Evolutionary conservation across 345 rosid species (phyloP).

Genomic region (Eucalyptus melliodora): DNA sequence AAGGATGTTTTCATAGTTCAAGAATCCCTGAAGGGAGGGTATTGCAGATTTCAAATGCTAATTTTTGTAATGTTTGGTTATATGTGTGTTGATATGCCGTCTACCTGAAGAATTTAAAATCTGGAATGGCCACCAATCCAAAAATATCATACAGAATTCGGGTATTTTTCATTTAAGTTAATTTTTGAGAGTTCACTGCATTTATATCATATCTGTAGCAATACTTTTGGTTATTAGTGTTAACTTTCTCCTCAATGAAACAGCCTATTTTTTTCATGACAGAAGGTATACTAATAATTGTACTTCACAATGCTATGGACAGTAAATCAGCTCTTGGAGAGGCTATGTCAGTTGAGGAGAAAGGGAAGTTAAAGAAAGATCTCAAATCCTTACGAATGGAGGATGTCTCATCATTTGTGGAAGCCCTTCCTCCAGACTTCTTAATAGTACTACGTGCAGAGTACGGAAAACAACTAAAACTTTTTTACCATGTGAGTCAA

Average conservation of each 20-base stretch:
- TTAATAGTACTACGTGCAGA: slow-evolving; percentile 60
- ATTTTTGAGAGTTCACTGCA: neutral
- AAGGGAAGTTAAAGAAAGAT: slow-evolving; percentile 48
- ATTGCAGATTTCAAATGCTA: neutral
- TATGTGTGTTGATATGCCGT: neutral
- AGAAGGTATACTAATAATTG: neutral
- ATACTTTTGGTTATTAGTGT: neutral
- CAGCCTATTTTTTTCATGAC: neutral
- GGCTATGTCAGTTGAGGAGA: slow-evolving; percentile 62
- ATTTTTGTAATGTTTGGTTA: neutral
- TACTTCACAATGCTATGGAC: slow-evolving; percentile 3
- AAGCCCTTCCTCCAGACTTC: slow-evolving; percentile 75
- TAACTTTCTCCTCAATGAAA: neutral
- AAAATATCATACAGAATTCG: neutral
- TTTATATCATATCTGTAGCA: neutral
- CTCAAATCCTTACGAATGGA: slow-evolving; percentile 55
- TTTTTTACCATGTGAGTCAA: neutral
- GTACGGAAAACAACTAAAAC: slow-evolving; percentile 18
- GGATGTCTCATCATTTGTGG: slow-evolving; percentile 81
- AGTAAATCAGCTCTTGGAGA: slow-evolving; percentile 67
- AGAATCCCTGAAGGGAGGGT: neutral
- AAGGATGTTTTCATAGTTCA: neutral
- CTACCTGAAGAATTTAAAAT: neutral
- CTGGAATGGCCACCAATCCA: neutral
- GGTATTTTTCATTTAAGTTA: neutral